Evolutionary conservation across 2,329 filamentous ascomycete genomes (phyloP), one percentile per base, ranked within the genome.

Genomic region (Paraphoma sp.): DNA sequence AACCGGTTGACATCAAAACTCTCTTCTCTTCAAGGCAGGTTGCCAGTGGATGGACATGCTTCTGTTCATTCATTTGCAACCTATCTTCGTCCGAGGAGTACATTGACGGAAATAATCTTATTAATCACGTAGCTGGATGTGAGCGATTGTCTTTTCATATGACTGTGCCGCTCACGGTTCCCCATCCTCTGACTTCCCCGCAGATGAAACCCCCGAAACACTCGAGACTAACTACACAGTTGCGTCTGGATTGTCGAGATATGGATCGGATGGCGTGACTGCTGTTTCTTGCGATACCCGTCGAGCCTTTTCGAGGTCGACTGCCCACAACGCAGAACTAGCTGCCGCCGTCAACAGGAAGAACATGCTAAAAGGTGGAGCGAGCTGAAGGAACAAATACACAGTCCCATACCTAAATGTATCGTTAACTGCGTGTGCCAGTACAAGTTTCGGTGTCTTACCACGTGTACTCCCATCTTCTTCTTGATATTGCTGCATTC

Each of bases 311-410:
- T 98, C 93, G 48, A 97, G 79, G 62, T 89, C 87, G 1, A 88
- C 88, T 1, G 88, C 91, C 93, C 94, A 98, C 36, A 98, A 80
- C 1, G 92, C 94, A 43, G 91, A 89, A 2, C 94, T 95, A 17
- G 88, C 87, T 1, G 93, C 90, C 3, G 91, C 93, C 0, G 94
- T 97, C 63, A 99, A 79, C 40, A 98, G 83, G 75, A 98, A 97
- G 72, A 98, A 88, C 83, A 99, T 96, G n/a, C 91, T 96, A 47
- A 97, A 78, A 11, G 94, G 84, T 1, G 95, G 95, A 8, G 97
- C 83, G n/a, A 98, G 84, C 78, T 97, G 92, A 29, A 98, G 78
- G 6, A 92, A 75, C 80, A 97, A 86, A 48, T 93, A 91, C 4
- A 95, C 83, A 0, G 90, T 92, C 14, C 95, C 95, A 71, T 98